A percentile compares a stretch with the other conserved stretches of the same genome.
Conservation (phyloP, 73 alveolate genomes). For the Tetrahymena elliotti region DNA sequence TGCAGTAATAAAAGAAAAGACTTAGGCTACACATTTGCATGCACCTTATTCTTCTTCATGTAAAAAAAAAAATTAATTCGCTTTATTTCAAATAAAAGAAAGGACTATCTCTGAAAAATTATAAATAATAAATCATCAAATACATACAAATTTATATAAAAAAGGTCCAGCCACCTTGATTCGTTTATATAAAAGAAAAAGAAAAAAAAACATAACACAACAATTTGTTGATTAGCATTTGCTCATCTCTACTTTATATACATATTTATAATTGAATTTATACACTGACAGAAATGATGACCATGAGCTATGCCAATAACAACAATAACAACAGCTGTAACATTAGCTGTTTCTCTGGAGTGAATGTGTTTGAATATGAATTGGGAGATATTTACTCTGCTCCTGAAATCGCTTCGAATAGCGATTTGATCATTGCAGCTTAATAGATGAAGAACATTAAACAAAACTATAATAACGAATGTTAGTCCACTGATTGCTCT, state of each 20-base stretch:
- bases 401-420: neutral
- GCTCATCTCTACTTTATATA: neutral
- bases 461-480: neutral
- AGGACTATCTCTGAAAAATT: neutral
- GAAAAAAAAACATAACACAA: neutral
- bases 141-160: neutral
- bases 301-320: neutral
- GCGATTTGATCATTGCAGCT: neutral
- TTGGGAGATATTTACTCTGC: neutral
- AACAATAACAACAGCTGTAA: neutral
- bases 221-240: neutral
- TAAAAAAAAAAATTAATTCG: neutral
- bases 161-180: slow-evolving; percentile 3
- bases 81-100: neutral
- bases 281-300: neutral
- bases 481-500: neutral
- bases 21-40: neutral
- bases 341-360: neutral
- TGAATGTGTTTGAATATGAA: neutral
- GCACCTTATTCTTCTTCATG: neutral
- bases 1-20: neutral
- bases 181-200: neutral
- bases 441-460: neutral
- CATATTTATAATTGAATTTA: neutral
- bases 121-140: neutral